Evolutionary conservation across 2,329 filamentous ascomycete species (phyloP).

Genomic region (Achaetomium macrosporum): DNA sequence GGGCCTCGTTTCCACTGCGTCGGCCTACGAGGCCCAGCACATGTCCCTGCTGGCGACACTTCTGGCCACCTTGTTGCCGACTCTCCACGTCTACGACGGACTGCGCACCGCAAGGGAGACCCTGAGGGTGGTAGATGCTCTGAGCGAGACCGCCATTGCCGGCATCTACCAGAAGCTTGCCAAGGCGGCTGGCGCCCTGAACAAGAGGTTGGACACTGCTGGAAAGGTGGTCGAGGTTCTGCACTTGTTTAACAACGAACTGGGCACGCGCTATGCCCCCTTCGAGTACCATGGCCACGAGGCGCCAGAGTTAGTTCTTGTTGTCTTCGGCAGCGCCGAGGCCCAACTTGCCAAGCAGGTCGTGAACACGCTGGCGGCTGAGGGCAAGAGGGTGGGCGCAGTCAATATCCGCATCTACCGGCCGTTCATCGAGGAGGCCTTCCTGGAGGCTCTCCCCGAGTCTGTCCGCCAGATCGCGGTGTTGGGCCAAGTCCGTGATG

Average conservation of each 20-base stretch:
- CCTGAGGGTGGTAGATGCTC: slow-evolving; percentile 63
- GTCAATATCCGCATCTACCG: slow-evolving; percentile 91
- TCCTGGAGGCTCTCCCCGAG: slow-evolving; percentile 73
- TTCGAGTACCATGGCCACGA: slow-evolving; percentile 92
- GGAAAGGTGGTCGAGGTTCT: slow-evolving; percentile 66
- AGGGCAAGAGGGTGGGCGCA: slow-evolving; percentile 75
- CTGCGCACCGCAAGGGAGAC: slow-evolving; percentile 68
- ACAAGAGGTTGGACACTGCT: slow-evolving; percentile 65
- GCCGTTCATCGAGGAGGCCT: slow-evolving; percentile 91
- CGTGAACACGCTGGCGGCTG: slow-evolving; percentile 62
- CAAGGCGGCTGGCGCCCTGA: slow-evolving; percentile 51
- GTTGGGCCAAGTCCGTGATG: slow-evolving; percentile 78
- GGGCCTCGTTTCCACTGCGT: slow-evolving; percentile 76
- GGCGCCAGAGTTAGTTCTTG: slow-evolving; percentile 72
- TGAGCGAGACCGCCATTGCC: slow-evolving; percentile 58
- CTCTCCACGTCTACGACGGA: slow-evolving; percentile 73
- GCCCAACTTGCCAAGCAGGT: slow-evolving; percentile 80
- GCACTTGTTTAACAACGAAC: slow-evolving; percentile 75
- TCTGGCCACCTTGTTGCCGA: slow-evolving; percentile 65
- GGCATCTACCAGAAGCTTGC: slow-evolving; percentile 61
- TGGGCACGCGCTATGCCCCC: slow-evolving; percentile 85
- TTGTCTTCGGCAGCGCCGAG: slow-evolving; percentile 90
- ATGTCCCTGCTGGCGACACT: slow-evolving; percentile 73
- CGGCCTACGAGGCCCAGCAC: slow-evolving; percentile 88
- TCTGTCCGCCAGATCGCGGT: slow-evolving; percentile 73